Conservation (phyloP, 2,329 filamentous ascomycete genomes). For the Colletotrichum cuscutae region DNA sequence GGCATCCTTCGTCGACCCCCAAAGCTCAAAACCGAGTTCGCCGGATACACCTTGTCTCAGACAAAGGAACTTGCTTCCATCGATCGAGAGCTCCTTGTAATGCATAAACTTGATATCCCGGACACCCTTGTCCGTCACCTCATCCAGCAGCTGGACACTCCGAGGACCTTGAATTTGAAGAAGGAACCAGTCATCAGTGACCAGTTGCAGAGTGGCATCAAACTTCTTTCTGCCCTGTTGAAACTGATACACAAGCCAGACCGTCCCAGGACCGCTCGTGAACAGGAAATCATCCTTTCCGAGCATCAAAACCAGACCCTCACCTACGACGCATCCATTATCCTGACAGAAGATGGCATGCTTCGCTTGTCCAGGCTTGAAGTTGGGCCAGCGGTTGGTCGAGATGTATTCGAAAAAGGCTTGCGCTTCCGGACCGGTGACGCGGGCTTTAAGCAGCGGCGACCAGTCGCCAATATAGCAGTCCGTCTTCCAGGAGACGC, state of each 20-base stretch:
- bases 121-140: background rate
- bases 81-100: background rate
- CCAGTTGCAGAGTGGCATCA: too few relatives aligned
- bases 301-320: too few relatives aligned
- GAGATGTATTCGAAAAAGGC: too few relatives aligned
- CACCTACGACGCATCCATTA: too few relatives aligned
- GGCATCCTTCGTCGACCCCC: too few relatives aligned
- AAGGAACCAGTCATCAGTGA: too few relatives aligned
- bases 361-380: background rate
- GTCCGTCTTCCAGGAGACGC: conserved; percentile 5
- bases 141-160: background rate
- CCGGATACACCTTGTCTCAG: background rate
- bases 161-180: background rate
- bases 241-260: too few relatives aligned
- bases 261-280: too few relatives aligned
- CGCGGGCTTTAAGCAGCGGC: background rate
- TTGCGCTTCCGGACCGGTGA: too few relatives aligned
- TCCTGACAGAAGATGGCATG: background rate
- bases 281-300: too few relatives aligned
- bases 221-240: too few relatives aligned
- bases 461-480: conserved; percentile 10
- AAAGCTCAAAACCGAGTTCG: too few relatives aligned
- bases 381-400: background rate
- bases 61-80: background rate
- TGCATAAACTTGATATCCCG: background rate